Base-by-base conservation (phyloP, 2,329 filamentous ascomycete genomes). In the Aspergillus sp. region DNA sequence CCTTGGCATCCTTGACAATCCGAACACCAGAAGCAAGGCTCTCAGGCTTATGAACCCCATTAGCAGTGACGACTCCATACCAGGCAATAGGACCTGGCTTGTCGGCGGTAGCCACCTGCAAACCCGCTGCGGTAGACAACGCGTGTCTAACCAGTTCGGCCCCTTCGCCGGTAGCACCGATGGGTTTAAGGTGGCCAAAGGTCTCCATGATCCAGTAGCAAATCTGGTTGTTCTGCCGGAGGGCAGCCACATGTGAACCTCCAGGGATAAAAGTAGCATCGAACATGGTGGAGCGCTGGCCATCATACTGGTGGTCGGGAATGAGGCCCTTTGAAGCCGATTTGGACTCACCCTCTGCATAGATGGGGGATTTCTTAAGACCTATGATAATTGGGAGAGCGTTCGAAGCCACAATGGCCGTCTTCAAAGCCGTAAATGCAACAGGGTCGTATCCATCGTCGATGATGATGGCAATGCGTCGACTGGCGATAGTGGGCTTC, bases 151-250 rank as follows among this genome's bases (percentile, higher is more conserved):
- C 73, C 36, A 91, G 70, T 2, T 79, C 71, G 0, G 87, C 79
- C 0, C 75, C 86, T 60, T 89, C 85, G 0, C 85, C 86, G 0
- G 83, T 85, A 0, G 83, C 88, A 2, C 81, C 87, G 27, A 93
- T 85, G 2, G 85, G 72, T 73, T 93, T 93, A 43, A 89, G 73
- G 52, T 93, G 87, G 0, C 86, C 86, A 53, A 90, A 93, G 0
- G 86, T 83, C 65, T 93, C 87, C 2, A 84, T 78, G 2, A 91
- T 70, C 80, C 84, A 91, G 69, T 90, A 84, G 5, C 86, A 64
- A 0, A 84, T 85, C 10, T 86, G 81, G 0, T 86, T 86, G 52
- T 78, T 88, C 71, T 82, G 81, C 45, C 75, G 69, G 0, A 93
- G 75, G 0, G 78, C 79, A 35, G 74, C 67, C 19, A 86, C 68